A percentile compares a stretch with the other conserved stretches of the same genome.
These are phyloP conservation scores for Plectosphaerella plurivora DNA, from an alignment of 2,329 filamentous ascomycete genomes.

Conservation along the genomic window DNA sequence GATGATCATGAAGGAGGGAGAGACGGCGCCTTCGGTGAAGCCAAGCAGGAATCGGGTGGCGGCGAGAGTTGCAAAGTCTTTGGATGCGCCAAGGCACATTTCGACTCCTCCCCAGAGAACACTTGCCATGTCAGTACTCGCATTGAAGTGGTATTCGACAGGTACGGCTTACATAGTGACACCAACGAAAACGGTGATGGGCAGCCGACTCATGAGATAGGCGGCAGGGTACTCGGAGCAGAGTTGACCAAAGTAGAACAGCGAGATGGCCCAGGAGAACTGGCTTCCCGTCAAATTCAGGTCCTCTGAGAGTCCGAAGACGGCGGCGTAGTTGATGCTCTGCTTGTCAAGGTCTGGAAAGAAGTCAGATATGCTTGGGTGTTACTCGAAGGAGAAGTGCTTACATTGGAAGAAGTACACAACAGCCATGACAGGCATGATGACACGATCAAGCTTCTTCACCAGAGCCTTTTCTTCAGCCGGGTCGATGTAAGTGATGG, in stretches of 20 bases:
- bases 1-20: conserved; percentile 43
- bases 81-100: conserved; percentile 16
- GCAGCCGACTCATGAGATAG: conserved; percentile 5
- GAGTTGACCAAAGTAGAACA: conserved; percentile 7
- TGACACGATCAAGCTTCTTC: conserved; percentile 8
- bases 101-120: conserved; percentile 21
- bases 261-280: conserved; percentile 7
- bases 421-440: conserved; percentile 11
- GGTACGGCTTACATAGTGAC: conserved; percentile 6
- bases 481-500: neutral
- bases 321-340: conserved; percentile 4
- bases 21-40: conserved; percentile 21
- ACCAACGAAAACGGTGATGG: conserved; percentile 10
- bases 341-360: conserved; percentile 3
- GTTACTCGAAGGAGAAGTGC: neutral
- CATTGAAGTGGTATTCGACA: neutral
- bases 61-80: conserved; percentile 17
- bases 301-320: conserved; percentile 5
- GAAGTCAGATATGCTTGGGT: neutral
- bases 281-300: conserved; percentile 3
- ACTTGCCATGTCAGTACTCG: neutral
- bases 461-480: conserved; percentile 5
- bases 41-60: conserved; percentile 22
- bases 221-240: neutral
- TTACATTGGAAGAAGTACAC: conserved; percentile 14